Conservation (phyloP, 495 filamentous ascomycete species). For the Apiosordaria backusii region DNA sequence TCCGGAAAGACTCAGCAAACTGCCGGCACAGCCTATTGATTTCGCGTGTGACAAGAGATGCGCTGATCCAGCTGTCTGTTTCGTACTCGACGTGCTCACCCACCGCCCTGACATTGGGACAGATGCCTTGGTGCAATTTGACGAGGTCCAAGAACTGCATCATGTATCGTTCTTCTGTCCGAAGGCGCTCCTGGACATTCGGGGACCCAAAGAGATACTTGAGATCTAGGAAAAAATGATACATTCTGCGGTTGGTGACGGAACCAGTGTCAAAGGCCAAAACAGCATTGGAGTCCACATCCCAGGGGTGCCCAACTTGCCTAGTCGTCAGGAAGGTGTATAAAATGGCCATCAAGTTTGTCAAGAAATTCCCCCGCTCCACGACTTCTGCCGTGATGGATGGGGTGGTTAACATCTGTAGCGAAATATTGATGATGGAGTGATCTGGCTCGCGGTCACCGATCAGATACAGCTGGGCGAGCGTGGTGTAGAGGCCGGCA, state of each 20-base stretch:
- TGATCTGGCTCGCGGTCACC: slow-evolving; percentile 96
- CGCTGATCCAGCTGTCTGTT: slow-evolving; percentile 95
- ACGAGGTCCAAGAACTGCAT: slow-evolving; percentile 93
- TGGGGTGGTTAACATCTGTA: slow-evolving; percentile 94
- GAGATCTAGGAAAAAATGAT: slow-evolving; percentile 93
- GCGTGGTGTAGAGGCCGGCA: slow-evolving; percentile 85
- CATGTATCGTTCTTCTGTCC: slow-evolving; percentile 79
- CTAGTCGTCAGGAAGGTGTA: slow-evolving; percentile 96
- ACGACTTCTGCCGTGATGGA: slow-evolving; percentile 95
- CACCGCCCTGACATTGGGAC: slow-evolving; percentile 85
- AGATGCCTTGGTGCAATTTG: slow-evolving; percentile 93
- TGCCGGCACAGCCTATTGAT: slow-evolving; percentile 88
- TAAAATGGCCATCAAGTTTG: slow-evolving; percentile 89
- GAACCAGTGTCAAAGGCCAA: slow-evolving; percentile 90
- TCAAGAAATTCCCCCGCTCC: slow-evolving; percentile 91
- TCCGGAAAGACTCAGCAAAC: slow-evolving; percentile 79
- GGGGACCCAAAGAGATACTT: slow-evolving; percentile 83
- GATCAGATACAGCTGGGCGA: slow-evolving; percentile 93
- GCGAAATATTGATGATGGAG: slow-evolving; percentile 93
- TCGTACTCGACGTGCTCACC: slow-evolving; percentile 98
- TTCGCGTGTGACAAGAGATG: slow-evolving; percentile 88
- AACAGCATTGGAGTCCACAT: slow-evolving; percentile 77
- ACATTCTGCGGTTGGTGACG: slow-evolving; percentile 89
- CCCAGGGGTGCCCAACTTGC: slow-evolving; percentile 88
- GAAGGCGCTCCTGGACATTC: slow-evolving; percentile 77